phyloP scores from a whole-genome alignment of 208 protist species.

The Trichomonas vaginalis region DNA sequence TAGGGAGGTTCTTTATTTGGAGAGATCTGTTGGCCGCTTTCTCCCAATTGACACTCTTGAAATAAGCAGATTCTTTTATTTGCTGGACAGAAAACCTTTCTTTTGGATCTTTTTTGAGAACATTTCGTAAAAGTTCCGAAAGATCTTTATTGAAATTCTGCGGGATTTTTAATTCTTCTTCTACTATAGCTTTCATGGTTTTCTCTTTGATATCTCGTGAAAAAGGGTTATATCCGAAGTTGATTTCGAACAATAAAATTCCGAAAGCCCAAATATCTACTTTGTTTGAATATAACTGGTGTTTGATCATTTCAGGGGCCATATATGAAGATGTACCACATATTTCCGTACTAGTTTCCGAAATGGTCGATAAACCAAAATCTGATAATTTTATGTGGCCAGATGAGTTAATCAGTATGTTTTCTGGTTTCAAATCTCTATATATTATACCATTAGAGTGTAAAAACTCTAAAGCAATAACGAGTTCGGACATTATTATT shows the following conservation, averaged over 20 bases:
- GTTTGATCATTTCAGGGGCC: constrained; percentile 66
- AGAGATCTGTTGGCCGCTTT: background rate
- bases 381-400: background rate
- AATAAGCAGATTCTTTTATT: background rate
- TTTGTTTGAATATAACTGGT: constrained; percentile 37
- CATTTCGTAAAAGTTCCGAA: background rate
- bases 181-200: background rate
- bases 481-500: background rate
- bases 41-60: background rate
- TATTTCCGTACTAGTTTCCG: background rate
- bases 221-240: constrained; percentile 76
- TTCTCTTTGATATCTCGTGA: constrained; percentile 23
- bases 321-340: constrained; percentile 68
- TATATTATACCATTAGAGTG: background rate
- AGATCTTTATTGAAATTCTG: background rate
- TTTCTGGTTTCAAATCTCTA: background rate
- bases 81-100: background rate
- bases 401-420: background rate
- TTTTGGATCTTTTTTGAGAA: background rate
- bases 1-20: background rate
- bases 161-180: background rate
- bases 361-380: background rate
- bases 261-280: constrained; percentile 86
- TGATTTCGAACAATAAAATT: constrained; percentile 87
- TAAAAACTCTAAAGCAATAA: background rate